Percentiles rank a stretch among this genome's conserved stretches.
These are phyloP conservation scores for Monosporascus sp. DNA, from an alignment of 2,329 filamentous ascomycete genomes.

Conservation along the genomic window DNA sequence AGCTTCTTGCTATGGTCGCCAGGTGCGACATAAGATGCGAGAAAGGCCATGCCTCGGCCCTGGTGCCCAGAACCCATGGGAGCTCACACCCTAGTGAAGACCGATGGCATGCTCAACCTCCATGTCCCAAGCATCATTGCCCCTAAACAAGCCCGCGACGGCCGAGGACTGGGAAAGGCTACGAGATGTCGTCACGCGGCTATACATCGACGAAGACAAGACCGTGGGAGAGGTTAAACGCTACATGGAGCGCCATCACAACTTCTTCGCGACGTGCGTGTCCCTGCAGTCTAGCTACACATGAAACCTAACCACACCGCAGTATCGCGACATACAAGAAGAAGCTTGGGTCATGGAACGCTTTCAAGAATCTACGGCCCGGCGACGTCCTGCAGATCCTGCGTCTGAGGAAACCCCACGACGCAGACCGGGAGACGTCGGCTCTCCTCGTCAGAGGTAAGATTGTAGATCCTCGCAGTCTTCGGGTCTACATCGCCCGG, in stretches of 20 bases:
- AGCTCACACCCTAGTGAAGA: background rate
- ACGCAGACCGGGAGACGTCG: slow-evolving; percentile 16
- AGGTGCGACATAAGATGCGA: background rate
- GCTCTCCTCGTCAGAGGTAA: slow-evolving; percentile 21
- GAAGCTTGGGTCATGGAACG: slow-evolving; percentile 23
- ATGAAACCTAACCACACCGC: background rate
- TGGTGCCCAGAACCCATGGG: background rate
- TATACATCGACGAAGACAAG: slow-evolving; percentile 26
- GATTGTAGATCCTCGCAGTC: slow-evolving; percentile 18
- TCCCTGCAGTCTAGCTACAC: background rate
- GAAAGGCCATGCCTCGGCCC: background rate
- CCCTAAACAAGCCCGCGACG: slow-evolving; percentile 17
- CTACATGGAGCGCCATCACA: slow-evolving; percentile 22
- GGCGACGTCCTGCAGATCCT: slow-evolving; percentile 25
- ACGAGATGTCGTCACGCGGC: slow-evolving; percentile 17
- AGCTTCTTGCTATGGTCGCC: background rate
- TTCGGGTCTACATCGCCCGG: slow-evolving; percentile 23
- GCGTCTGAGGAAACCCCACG: slow-evolving; percentile 19
- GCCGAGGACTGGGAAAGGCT: slow-evolving; percentile 21
- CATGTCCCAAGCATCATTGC: slow-evolving; percentile 5
- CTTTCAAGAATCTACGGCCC: slow-evolving; percentile 24
- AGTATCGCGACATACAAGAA: slow-evolving; percentile 26
- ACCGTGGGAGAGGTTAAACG: slow-evolving; percentile 23
- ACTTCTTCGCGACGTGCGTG: slow-evolving; percentile 23
- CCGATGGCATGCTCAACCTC: background rate